Conservation (phyloP, 106 monocot genomes). For the Allium sativum region DNA sequence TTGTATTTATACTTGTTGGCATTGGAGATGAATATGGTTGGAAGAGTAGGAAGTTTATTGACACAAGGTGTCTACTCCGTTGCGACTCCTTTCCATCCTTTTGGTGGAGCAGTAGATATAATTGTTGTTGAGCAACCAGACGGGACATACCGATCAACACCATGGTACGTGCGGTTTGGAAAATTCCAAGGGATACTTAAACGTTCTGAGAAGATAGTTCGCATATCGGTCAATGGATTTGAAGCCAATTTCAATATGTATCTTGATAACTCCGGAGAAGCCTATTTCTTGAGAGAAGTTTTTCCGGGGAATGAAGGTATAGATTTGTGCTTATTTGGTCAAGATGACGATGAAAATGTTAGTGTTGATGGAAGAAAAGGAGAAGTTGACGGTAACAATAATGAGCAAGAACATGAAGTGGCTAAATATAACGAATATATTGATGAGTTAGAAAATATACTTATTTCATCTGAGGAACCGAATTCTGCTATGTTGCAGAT, state of each 20-base stretch:
- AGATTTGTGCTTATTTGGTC: conserved; percentile 2
- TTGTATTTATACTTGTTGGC: not conserved
- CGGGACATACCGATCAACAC: conserved; percentile 84
- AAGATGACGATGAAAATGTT: conserved; percentile 9
- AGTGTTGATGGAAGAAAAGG: not conserved
- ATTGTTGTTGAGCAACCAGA: conserved; percentile 87
- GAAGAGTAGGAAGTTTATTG: conserved; percentile 56
- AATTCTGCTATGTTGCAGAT: conserved; percentile 78
- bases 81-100: conserved; percentile 93
- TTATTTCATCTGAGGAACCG: conserved; percentile 40
- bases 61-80: conserved; percentile 13
- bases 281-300: conserved; percentile 82
- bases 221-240: conserved; percentile 67
- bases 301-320: conserved; percentile 17
- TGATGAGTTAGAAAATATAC: conserved; percentile 63
- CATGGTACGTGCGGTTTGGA: conserved; percentile 94
- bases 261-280: conserved; percentile 88
- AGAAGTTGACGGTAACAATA: not conserved
- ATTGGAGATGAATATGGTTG: conserved; percentile 79
- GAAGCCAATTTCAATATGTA: conserved; percentile 81
- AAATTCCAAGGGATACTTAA: conserved; percentile 97
- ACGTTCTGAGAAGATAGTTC: conserved; percentile 83
- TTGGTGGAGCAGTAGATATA: conserved; percentile 92
- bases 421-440: conserved; percentile 52
- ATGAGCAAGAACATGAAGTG: not conserved